Conservation (phyloP, 768 basidiomycete species). For the Termitomyces sp. region DNA sequence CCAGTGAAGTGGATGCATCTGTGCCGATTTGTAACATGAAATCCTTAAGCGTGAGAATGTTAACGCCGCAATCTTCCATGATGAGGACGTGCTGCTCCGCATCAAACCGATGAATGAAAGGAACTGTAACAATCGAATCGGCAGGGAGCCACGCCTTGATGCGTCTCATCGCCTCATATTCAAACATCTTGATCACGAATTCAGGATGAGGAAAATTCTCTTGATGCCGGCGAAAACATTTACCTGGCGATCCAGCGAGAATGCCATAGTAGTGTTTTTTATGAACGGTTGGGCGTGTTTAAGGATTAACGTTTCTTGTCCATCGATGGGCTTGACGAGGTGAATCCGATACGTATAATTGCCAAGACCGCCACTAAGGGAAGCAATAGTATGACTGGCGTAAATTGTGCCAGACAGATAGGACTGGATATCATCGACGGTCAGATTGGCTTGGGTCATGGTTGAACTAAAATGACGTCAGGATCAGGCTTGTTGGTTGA, state of each 20-base stretch:
- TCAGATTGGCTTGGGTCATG: conserved; percentile 22
- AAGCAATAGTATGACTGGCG: conserved; percentile 28
- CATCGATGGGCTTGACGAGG: conserved; percentile 33
- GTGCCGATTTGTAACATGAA: conserved; percentile 27
- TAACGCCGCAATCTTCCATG: conserved; percentile 55
- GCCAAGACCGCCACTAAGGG: conserved; percentile 44
- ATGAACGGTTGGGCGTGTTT: conserved; percentile 42
- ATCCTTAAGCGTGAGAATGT: conserved; percentile 33
- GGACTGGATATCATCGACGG: conserved; percentile 24
- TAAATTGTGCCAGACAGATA: conserved; percentile 49
- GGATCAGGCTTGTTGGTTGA: no score
- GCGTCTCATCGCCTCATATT: conserved; percentile 43
- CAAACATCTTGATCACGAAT: conserved; percentile 23
- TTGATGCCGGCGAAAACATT: conserved; percentile 2
- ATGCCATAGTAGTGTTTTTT: conserved; percentile 11
- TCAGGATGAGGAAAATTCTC: background rate
- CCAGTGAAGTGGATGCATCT: conserved; percentile 17
- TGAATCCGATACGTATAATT: conserved; percentile 58
- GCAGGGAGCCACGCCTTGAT: conserved; percentile 30
- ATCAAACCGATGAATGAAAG: conserved; percentile 46
- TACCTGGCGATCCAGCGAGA: conserved; percentile 53
- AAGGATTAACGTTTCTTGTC: conserved; percentile 41
- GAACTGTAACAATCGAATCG: conserved; percentile 39
- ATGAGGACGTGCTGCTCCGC: conserved; percentile 43
- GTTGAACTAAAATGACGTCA: background rate